These are phyloP conservation scores for Aeminium ludgeri DNA, from an alignment of 495 filamentous ascomycete species.

Conservation along the genomic window DNA sequence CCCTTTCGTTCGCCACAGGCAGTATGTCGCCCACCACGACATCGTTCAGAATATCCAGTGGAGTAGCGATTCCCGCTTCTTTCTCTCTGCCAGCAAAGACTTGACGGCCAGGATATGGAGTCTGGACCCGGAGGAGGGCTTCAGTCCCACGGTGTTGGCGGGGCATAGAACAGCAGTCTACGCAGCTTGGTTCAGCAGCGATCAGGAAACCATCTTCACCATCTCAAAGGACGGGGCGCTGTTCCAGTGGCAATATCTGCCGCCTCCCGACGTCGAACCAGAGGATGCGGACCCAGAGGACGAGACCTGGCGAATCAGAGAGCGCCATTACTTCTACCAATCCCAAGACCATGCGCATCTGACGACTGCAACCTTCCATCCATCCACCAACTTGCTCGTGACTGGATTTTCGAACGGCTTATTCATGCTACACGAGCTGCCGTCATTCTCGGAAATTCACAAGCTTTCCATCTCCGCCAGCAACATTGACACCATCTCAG, in stretches of 20 bases:
- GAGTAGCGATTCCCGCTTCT: conserved; percentile 89
- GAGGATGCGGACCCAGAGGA: conserved; percentile 41
- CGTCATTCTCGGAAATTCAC: conserved; percentile 93
- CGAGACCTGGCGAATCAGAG: conserved; percentile 65
- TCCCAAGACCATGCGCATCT: conserved; percentile 54
- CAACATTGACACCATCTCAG: conserved; percentile 80
- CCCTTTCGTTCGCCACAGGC: conserved; percentile 75
- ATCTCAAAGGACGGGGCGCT: conserved; percentile 51
- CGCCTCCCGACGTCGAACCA: conserved; percentile 24
- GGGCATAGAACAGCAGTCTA: conserved; percentile 78
- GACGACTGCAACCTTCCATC: conserved; percentile 73
- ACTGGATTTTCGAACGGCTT: conserved; percentile 88
- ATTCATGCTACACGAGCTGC: conserved; percentile 86
- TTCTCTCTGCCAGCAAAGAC: conserved; percentile 80
- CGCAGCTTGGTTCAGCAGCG: conserved; percentile 79
- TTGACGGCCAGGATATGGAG: conserved; percentile 91
- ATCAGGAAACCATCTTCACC: conserved; percentile 63
- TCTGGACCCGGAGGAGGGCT: conserved; percentile 67
- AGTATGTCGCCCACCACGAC: conserved; percentile 78
- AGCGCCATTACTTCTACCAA: conserved; percentile 84
- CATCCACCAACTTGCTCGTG: conserved; percentile 71
- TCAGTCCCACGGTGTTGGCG: conserved; percentile 71
- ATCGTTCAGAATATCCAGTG: conserved; percentile 70
- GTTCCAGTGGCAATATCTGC: conserved; percentile 45
- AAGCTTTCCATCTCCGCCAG: conserved; percentile 86